These are phyloP conservation scores for Aquanectria penicillioides DNA, from an alignment of 2,329 filamentous ascomycete genomes.

Conservation along the genomic window DNA sequence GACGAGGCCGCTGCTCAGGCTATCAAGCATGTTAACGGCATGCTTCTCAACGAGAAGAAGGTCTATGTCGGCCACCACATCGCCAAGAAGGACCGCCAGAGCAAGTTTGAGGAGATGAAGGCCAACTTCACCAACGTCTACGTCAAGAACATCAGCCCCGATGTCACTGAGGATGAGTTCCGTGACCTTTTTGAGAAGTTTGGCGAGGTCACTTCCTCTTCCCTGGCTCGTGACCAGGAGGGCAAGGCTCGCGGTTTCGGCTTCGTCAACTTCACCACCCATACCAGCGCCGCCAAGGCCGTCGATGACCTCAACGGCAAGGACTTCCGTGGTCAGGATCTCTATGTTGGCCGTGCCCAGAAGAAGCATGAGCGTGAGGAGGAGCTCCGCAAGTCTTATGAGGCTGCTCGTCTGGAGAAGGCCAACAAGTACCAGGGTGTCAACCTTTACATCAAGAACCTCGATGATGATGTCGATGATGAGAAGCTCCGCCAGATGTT, in stretches of 20 bases:
- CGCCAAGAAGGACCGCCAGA: constrained; percentile 99
- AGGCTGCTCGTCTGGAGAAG: constrained; percentile 97
- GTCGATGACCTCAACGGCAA: constrained; percentile 93
- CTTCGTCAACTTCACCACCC: constrained; percentile 94
- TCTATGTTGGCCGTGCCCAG: constrained; percentile 98
- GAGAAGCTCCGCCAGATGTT: constrained; percentile 98
- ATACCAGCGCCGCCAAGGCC: constrained; percentile 85
- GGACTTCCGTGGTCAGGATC: constrained; percentile 92
- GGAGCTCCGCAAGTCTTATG: constrained; percentile 98
- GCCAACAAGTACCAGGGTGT: constrained; percentile 99
- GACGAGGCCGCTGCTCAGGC: constrained; percentile 96
- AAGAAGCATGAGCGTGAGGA: constrained; percentile 99
- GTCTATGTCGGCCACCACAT: constrained; percentile 99
- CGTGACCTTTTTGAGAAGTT: constrained; percentile 90
- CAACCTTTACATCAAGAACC: constrained; percentile 99
- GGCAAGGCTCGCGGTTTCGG: constrained; percentile 96
- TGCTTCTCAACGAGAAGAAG: constrained; percentile 99
- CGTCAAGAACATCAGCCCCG: constrained; percentile 94
- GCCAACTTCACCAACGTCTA: constrained; percentile 99
- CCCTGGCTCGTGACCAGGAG: constrained; percentile 87
- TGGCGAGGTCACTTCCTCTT: constrained; percentile 95
- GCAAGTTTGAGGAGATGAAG: constrained; percentile 99
- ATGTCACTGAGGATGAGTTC: constrained; percentile 94
- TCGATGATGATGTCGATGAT: constrained; percentile 96
- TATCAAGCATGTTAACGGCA: constrained; percentile 99